Conservation (phyloP, 495 filamentous ascomycete genomes). For the Hypoxylon intermedium region DNA sequence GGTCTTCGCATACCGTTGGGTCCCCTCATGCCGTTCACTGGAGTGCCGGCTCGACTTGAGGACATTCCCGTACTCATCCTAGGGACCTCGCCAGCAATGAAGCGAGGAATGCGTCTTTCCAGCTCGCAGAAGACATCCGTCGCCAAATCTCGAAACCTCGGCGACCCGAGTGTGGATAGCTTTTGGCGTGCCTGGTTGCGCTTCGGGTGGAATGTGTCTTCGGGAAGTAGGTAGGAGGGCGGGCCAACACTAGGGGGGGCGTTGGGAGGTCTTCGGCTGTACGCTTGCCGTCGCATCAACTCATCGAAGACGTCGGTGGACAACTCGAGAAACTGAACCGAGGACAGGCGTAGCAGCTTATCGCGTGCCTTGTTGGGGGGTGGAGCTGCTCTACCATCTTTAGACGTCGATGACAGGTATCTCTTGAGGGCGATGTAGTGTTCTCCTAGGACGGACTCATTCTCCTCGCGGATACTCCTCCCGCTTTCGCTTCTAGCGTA, state of each 20-base stretch:
- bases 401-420: constrained; percentile 73
- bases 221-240: constrained; percentile 78
- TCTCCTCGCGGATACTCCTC: constrained; percentile 58
- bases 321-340: constrained; percentile 93
- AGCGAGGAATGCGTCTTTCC: constrained; percentile 86
- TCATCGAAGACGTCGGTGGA: constrained; percentile 98
- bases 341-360: constrained; percentile 86
- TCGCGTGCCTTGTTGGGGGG: constrained; percentile 88
- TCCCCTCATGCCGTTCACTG: constrained; percentile 58
- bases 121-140: constrained; percentile 96
- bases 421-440: constrained; percentile 83
- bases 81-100: constrained; percentile 69
- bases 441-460: constrained; percentile 65
- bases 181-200: constrained; percentile 95
- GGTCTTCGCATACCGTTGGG: constrained; percentile 56
- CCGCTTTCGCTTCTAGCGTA: constrained; percentile 70
- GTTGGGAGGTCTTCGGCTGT: constrained; percentile 58
- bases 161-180: constrained; percentile 82
- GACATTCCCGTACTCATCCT: constrained; percentile 68
- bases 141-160: constrained; percentile 86
- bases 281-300: constrained; percentile 79
- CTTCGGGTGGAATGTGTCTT: constrained; percentile 90
- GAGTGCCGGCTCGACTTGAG: constrained; percentile 62
- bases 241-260: constrained; percentile 59
- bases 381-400: constrained; percentile 75